phyloP scores from a whole-genome alignment of 768 basidiomycete species.

The Trametes cinnabarina region DNA sequence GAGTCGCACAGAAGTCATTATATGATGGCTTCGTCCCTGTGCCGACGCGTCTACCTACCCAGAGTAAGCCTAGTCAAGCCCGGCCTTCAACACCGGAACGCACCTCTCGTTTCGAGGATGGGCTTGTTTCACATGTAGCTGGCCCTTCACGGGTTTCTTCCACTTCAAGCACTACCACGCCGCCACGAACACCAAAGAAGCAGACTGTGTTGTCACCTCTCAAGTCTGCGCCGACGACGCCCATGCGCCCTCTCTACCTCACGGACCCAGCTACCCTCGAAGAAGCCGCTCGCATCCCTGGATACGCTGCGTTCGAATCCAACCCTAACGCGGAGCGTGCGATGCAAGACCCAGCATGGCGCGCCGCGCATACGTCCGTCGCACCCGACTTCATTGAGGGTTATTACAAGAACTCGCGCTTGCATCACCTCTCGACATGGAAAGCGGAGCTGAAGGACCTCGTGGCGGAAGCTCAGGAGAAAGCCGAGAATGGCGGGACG shows the following conservation, averaged over 20 bases:
- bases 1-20: constrained; percentile 38
- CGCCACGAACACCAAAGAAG: constrained; percentile 20
- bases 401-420: constrained; percentile 67
- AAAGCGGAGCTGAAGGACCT: constrained; percentile 85
- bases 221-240: constrained; percentile 6
- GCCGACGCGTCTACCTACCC: background rate
- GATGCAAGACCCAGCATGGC: constrained; percentile 85
- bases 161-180: background rate
- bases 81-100: background rate
- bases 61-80: background rate
- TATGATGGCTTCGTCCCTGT: constrained; percentile 22
- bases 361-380: constrained; percentile 80
- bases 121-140: background rate
- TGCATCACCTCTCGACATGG: constrained; percentile 93
- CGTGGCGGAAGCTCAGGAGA: constrained; percentile 76
- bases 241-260: constrained; percentile 31
- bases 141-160: background rate
- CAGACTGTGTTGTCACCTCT: constrained; percentile 5
- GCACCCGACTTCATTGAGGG: constrained; percentile 85
- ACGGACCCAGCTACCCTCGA: constrained; percentile 44
- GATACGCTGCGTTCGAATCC: constrained; percentile 65
- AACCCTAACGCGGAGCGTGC: constrained; percentile 74
- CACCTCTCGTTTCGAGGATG: background rate
- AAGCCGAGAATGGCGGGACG: constrained; percentile 45
- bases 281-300: constrained; percentile 49